phyloP scores from a whole-genome alignment of 345 rosid species.

The Camelina neglecta region DNA sequence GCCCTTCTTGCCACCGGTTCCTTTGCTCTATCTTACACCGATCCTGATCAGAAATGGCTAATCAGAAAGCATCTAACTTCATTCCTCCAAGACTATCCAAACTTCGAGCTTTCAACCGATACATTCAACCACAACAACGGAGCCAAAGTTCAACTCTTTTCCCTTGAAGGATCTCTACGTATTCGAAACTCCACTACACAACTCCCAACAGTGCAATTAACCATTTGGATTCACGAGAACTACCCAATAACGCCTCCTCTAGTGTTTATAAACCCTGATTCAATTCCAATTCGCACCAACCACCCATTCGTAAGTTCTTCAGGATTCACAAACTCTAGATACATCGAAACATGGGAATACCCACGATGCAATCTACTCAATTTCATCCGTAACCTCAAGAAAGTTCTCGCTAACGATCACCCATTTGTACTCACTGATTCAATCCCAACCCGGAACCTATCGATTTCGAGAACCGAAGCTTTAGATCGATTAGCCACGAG shows the following conservation, averaged over 20 bases:
- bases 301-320: slow-evolving; percentile 70
- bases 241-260: slow-evolving; percentile 68
- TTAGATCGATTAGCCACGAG: slow-evolving; percentile 63
- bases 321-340: slow-evolving; percentile 55
- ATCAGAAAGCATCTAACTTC: slow-evolving; percentile 67
- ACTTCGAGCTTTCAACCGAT: slow-evolving; percentile 49
- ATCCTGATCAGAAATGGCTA: slow-evolving; percentile 61
- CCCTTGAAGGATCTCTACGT: slow-evolving; percentile 51
- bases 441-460: slow-evolving; percentile 43
- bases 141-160: slow-evolving; percentile 56
- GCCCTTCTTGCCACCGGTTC: slow-evolving; percentile 53
- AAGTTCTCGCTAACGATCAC: slow-evolving; percentile 59
- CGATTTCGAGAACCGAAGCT: slow-evolving; percentile 62
- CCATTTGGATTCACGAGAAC: slow-evolving; percentile 71
- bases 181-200: slow-evolving; percentile 36
- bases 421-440: slow-evolving; percentile 46
- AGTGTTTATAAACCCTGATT: slow-evolving; percentile 47
- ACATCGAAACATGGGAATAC: slow-evolving; percentile 58
- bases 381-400: slow-evolving; percentile 55
- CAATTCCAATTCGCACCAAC: slow-evolving; percentile 43
- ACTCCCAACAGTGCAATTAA: slow-evolving; percentile 50
- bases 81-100: slow-evolving; percentile 55
- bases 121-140: slow-evolving; percentile 69
- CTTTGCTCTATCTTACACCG: slow-evolving; percentile 64
- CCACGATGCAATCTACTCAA: slow-evolving; percentile 54